Conservation (phyloP, 495 filamentous ascomycete genomes). For the Apiosordaria backusii region DNA sequence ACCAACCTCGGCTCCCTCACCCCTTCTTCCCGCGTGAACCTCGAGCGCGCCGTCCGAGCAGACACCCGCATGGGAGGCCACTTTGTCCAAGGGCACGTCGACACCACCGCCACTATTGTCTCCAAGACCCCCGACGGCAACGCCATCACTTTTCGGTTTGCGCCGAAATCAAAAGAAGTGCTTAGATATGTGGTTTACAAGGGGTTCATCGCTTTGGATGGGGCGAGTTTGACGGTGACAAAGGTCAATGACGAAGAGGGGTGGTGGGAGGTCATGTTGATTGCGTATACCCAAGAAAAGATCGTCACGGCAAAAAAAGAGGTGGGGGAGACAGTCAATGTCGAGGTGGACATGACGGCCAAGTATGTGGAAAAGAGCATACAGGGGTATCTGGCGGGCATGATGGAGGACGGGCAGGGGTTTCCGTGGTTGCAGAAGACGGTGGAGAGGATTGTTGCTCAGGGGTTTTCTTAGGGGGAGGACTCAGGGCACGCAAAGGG, state of each 20-base stretch:
- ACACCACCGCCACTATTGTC: constrained; percentile 74
- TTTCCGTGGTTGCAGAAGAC: constrained; percentile 74
- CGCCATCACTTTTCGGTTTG: constrained; percentile 77
- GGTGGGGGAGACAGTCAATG: constrained; percentile 83
- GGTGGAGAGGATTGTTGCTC: constrained; percentile 73
- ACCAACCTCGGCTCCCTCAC: constrained; percentile 82
- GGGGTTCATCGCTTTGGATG: constrained; percentile 92
- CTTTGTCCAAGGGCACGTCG: constrained; percentile 90
- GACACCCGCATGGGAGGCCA: constrained; percentile 87
- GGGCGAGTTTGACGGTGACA: constrained; percentile 92
- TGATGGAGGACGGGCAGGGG: constrained; percentile 45
- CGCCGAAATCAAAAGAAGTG: constrained; percentile 61
- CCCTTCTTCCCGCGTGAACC: constrained; percentile 63
- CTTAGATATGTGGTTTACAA: constrained; percentile 91
- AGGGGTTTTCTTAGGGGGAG: constrained; percentile 46
- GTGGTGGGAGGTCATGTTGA: constrained; percentile 98
- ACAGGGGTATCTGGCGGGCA: constrained; percentile 58
- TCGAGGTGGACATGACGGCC: constrained; percentile 97
- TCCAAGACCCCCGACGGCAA: constrained; percentile 75
- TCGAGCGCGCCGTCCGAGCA: constrained; percentile 86
- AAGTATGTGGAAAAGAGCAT: constrained; percentile 99
- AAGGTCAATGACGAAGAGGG: constrained; percentile 69
- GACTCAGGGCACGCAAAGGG: background rate
- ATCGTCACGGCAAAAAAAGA: constrained; percentile 80
- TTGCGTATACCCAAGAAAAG: constrained; percentile 95